Evolutionary conservation across 2,329 filamentous ascomycete genomes (phyloP).

Genomic region (Zasmidium cellare): DNA sequence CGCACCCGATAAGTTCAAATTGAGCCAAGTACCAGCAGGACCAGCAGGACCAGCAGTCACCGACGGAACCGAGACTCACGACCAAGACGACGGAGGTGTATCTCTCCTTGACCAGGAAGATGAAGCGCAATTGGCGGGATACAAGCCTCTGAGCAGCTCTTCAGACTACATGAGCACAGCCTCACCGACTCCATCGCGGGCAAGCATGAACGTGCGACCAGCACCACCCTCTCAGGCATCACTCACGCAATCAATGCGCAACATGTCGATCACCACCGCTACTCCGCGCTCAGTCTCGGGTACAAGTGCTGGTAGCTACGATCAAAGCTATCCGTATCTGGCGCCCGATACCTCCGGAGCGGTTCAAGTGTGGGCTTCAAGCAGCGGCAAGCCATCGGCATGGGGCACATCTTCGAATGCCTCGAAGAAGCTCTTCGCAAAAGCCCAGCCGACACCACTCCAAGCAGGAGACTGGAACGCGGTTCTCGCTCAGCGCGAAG

Average conservation of each 20-base stretch:
- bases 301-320: background rate
- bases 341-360: too few relatives aligned
- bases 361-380: background rate
- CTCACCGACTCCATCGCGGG: background rate
- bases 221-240: background rate
- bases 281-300: too few relatives aligned
- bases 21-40: too few relatives aligned
- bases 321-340: background rate
- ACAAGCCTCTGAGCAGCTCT: slow-evolving; percentile 19
- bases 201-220: background rate
- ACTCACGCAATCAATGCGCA: slow-evolving; percentile 2
- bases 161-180: too few relatives aligned
- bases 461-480: slow-evolving; percentile 13
- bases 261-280: slow-evolving; percentile 8
- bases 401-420: slow-evolving; percentile 6
- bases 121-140: slow-evolving; percentile 21
- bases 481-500: slow-evolving; percentile 1
- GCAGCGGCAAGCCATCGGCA: background rate
- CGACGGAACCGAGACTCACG: slow-evolving; percentile 14
- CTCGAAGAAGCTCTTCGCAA: slow-evolving; percentile 14
- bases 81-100: slow-evolving; percentile 39
- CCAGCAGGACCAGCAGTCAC: background rate
- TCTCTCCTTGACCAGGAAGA: slow-evolving; percentile 18
- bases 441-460: slow-evolving; percentile 9
- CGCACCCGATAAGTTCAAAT: slow-evolving; percentile 27